Evolutionary conservation across 352 stramenopile genomes (phyloP).

Genomic region (Elongisporangium undulatum): DNA sequence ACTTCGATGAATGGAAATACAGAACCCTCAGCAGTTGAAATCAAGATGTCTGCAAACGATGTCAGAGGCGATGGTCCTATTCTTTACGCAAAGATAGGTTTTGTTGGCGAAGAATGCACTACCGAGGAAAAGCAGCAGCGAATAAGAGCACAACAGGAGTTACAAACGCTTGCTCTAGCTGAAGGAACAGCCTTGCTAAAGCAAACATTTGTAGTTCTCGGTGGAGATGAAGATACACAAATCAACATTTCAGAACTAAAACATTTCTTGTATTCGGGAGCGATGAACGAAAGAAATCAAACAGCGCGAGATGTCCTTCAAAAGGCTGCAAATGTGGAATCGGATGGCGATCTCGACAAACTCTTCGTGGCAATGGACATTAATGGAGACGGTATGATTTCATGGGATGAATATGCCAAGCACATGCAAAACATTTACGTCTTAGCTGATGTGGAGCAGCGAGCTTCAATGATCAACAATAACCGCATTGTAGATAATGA

Average conservation of each 20-base stretch:
- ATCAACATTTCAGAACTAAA: slow-evolving; percentile 28
- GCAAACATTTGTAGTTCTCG: slow-evolving; percentile 30
- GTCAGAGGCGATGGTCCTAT: neutral
- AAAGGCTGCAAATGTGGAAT: slow-evolving; percentile 30
- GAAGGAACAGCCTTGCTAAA: slow-evolving; percentile 39
- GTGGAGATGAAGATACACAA: slow-evolving; percentile 23
- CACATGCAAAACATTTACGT: slow-evolving; percentile 46
- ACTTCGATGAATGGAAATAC: slow-evolving; percentile 3
- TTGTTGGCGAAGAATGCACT: slow-evolving; percentile 12
- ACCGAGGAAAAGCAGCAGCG: slow-evolving; percentile 18
- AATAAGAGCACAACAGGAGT: slow-evolving; percentile 9
- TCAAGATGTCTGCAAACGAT: slow-evolving; percentile 6
- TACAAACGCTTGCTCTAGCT: slow-evolving; percentile 21
- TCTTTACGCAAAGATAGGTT: slow-evolving; percentile 16
- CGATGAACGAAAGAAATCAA: neutral
- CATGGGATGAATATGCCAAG: slow-evolving; percentile 47
- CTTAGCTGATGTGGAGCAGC: slow-evolving; percentile 17
- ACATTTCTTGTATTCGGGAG: slow-evolving; percentile 10
- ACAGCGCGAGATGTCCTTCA: slow-evolving; percentile 22
- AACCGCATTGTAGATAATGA: slow-evolving; percentile 1
- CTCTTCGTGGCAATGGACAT: slow-evolving; percentile 44
- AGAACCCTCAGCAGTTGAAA: neutral
- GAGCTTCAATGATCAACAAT: neutral
- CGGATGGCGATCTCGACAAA: slow-evolving; percentile 31
- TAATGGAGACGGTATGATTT: slow-evolving; percentile 42